phyloP scores from a whole-genome alignment of 345 rosid genomes.

The Jatropha curcas region DNA sequence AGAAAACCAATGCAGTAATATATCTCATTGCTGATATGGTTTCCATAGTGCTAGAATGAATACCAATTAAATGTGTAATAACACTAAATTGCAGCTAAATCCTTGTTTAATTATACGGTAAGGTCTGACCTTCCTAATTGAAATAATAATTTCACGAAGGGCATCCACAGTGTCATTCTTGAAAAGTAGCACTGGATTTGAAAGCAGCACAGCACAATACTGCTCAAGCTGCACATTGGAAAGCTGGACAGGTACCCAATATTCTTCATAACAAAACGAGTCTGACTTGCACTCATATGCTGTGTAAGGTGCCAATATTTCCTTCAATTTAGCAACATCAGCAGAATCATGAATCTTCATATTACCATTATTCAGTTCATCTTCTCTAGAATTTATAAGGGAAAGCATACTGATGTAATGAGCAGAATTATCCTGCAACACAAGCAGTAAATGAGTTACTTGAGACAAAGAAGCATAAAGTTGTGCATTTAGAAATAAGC shows the following conservation, averaged over 20 bases:
- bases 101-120: neutral
- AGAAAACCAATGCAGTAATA: neutral
- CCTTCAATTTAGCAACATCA: neutral
- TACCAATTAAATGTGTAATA: neutral
- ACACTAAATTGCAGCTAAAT: neutral
- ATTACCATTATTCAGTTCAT: neutral
- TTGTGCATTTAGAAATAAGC: neutral
- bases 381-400: neutral
- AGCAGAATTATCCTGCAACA: slow-evolving; percentile 3
- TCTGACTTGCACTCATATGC: slow-evolving; percentile 12
- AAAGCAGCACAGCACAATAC: slow-evolving; percentile 14
- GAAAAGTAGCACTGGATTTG: slow-evolving; percentile 1
- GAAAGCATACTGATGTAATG: slow-evolving; percentile 1
- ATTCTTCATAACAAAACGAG: neutral
- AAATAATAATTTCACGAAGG: slow-evolving; percentile 5
- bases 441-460: neutral
- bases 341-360: neutral
- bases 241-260: slow-evolving; percentile 15
- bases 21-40: neutral
- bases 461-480: neutral
- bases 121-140: slow-evolving; percentile 3
- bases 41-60: neutral
- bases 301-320: slow-evolving; percentile 5
- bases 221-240: slow-evolving; percentile 16
- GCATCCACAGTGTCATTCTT: neutral